Base-by-base conservation (phyloP, 192 early-diverging fungal species). In the Coemansia sp. region DNA sequence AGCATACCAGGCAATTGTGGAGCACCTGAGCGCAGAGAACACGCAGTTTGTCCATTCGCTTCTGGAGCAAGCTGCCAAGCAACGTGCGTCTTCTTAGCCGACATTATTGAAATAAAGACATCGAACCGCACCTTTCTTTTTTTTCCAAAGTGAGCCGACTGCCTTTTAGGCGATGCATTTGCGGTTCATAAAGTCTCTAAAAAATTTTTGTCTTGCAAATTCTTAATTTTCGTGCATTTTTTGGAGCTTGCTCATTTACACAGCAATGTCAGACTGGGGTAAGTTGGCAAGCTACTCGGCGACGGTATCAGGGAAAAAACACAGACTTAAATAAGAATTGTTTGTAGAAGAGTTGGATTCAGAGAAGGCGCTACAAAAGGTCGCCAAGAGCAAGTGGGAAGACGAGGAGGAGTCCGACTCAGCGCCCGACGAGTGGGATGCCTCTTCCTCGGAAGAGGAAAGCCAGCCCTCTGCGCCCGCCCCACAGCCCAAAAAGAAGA, bases 381-480 rank as follows among this genome's bases (percentile, higher is more conserved):
- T 56, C 6, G 46, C 47, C 20, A 63, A 61, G 43, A 71, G 63
- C 57, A 75, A 82, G 63, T 78, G 84, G 71, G 86, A 78, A 61
- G 73, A 70, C 21, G 85, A 86, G 44, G 86, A 90, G 53, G 85
- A 87, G 34, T 76, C 82, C 21, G 81, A 80, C 32, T 76, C 80
- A 18, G 70, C 83, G 18, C 80, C 75, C 64, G 87, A 87, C 49
- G 69, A 78, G 49, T 87, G 83, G 82, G 82, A 85, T 42, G 82
- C 82, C 6, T 82, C 81, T 34, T 82, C 84, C 14, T 49, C 56
- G 4, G 71, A 84, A 43, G 71, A 80, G 38, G 62, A 77, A 26
- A 56, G 64, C 23, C 31, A 36, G 0, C 41, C 78, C 44, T 46
- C 51, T 0, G 60, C 34, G 47, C 47, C 47, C 7, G 47, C 47